These are phyloP conservation scores for Tagetes erecta DNA, from an alignment of 129 eudicot genomes.

Conservation along the genomic window DNA sequence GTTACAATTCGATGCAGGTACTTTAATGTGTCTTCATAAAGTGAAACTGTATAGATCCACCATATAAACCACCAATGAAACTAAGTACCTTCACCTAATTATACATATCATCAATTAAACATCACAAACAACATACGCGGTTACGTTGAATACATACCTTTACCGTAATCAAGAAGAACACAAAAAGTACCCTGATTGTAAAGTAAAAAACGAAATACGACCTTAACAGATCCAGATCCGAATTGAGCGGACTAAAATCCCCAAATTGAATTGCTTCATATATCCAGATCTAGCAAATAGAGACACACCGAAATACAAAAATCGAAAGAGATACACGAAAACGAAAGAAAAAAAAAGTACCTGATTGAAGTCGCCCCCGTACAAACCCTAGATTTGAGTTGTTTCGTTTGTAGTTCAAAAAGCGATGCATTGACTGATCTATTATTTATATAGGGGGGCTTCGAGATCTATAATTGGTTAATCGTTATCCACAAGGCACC, in stretches of 20 bases:
- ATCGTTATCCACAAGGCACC: not conserved
- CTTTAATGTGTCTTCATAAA: not conserved
- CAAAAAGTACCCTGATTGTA: not conserved
- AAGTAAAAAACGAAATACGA: not conserved
- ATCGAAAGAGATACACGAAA: not conserved
- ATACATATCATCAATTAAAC: not conserved
- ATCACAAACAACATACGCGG: not conserved
- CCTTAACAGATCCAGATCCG: constrained; percentile 28
- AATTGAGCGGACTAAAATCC: constrained; percentile 4
- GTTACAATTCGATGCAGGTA: not conserved
- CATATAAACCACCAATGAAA: not conserved
- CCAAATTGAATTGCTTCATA: not conserved
- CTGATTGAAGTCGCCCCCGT: constrained; percentile 8
- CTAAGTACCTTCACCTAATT: not conserved
- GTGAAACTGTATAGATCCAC: not conserved
- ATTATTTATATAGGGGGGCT: not conserved
- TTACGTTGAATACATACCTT: not conserved
- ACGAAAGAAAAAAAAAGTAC: not conserved
- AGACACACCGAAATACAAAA: not conserved
- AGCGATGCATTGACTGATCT: not conserved
- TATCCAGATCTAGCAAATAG: not conserved
- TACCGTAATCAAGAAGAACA: constrained; percentile 8
- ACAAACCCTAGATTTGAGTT: constrained; percentile 19
- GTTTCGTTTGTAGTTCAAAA: not conserved
- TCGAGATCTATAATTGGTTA: not conserved